These are phyloP conservation scores for Rutstroemia sp. DNA, from an alignment of 2,329 filamentous ascomycete genomes.

Conservation along the genomic window DNA sequence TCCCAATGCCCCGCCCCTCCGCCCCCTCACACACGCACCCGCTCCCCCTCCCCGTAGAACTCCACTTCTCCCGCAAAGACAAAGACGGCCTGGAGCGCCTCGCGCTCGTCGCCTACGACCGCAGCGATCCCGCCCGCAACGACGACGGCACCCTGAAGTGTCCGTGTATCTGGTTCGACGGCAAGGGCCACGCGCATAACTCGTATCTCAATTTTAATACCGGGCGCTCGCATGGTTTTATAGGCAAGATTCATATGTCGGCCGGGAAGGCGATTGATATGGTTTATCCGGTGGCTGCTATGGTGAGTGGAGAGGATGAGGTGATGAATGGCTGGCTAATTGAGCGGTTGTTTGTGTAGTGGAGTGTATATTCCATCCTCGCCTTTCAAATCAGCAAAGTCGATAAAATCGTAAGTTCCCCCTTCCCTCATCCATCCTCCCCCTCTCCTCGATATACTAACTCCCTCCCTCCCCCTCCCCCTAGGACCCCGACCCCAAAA, in stretches of 20 bases:
- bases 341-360: neutral
- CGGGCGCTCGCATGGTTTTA: neutral
- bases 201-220: neutral
- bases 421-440: neutral
- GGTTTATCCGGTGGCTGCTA: neutral
- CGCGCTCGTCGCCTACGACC: neutral
- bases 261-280: neutral
- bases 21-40: neutral
- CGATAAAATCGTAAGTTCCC: neutral
- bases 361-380: constrained; percentile 1
- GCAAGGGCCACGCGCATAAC: neutral
- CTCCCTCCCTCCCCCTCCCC: too few species aligned
- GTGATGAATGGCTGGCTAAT: too few species aligned
- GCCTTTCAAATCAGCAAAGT: neutral
- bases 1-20: neutral
- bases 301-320: neutral
- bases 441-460: neutral
- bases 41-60: neutral
- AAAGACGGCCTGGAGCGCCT: neutral
- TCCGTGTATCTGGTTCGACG: neutral
- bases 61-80: neutral
- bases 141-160: neutral
- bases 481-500: too few species aligned
- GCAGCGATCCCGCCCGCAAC: neutral
- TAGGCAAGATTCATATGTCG: neutral